Base-by-base conservation (phyloP, 2,329 filamentous ascomycete genomes). In the Nothophoma quercina region DNA sequence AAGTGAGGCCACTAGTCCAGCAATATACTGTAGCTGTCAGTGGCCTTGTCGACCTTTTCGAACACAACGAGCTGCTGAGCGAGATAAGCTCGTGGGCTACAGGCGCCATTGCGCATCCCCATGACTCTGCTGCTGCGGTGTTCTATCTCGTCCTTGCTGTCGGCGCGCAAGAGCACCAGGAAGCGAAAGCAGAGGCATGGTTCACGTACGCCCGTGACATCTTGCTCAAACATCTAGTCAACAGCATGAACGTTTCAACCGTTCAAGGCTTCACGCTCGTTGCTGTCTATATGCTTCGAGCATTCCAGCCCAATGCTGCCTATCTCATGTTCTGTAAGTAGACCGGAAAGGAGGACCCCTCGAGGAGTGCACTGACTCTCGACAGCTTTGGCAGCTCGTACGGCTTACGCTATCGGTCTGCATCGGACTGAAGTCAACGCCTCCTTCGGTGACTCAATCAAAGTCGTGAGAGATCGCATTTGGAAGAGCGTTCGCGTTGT, bases 401-500 rank as follows among this genome's bases (percentile, higher is more conserved):
- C 80, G 10, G 79, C 79, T 1, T 83, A 82, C 56, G 79, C 81
- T 1, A 77, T 83, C 19, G 81, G 81, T 1, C 71, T 83, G 18
- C 81, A 83, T 58, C 69, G 80, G 5, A 80, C 77, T 22, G 80
- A 82, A 60, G 79, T 81, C 10, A 82, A 81, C 51, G 78, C 78
- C 22, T 73, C 80, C 1, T 82, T 81, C 55, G 79, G 78, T 23
- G 61, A 64, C 1, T 64, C 74, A 2, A 75, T 78, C 35, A 71
- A 74, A 42, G 60, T 70, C 22, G 73, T 77, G 5, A 69, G 80
- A 48, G 79, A 82, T 55, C 75, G 79, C 3, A 78, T 82, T 16
- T 83, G 80, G 80, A 82, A 80, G 61, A 82, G 79, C 57, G 67
- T 83, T 5, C 76, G 80, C 2, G 77, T 82, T 44, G 74, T 82